Conservation (phyloP, 805 yeast genomes). For the Lachancea meyersii region DNA sequence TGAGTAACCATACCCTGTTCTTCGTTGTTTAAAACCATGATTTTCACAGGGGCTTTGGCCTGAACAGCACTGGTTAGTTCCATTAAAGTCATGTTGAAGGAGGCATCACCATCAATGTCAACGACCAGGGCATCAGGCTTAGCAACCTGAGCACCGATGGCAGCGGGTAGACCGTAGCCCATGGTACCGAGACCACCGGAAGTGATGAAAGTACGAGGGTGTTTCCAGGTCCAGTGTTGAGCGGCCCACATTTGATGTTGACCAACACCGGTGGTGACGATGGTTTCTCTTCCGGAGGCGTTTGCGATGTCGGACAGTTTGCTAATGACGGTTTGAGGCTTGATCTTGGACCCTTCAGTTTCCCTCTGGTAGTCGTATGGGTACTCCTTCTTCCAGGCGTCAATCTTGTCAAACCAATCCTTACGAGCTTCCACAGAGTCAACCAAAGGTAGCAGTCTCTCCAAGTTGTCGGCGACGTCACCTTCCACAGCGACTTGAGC, state of each 20-base stretch:
- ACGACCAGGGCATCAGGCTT: constrained; percentile 91
- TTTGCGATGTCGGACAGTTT: constrained; percentile 70
- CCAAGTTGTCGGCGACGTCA: constrained; percentile 78
- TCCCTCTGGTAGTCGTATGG: constrained; percentile 81
- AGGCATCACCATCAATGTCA: constrained; percentile 98
- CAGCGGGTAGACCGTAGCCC: constrained; percentile 97
- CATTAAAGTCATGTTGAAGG: constrained; percentile 95
- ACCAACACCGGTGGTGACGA: constrained; percentile 97
- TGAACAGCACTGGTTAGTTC: constrained; percentile 94
- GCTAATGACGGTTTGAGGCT: constrained; percentile 86
- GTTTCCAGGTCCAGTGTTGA: constrained; percentile 90
- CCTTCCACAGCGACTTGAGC: constrained; percentile 97
- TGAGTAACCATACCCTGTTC: constrained; percentile 99
- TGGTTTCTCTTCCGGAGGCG: constrained; percentile 55
- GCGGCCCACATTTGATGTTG: constrained; percentile 99
- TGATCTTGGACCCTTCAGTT: constrained; percentile 71
- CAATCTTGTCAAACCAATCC: constrained; percentile 71
- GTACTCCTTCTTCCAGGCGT: constrained; percentile 77
- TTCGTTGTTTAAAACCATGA: constrained; percentile 86
- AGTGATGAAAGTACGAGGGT: constrained; percentile 91
- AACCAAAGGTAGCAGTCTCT: constrained; percentile 64
- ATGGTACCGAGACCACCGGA: constrained; percentile 98
- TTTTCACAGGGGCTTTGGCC: constrained; percentile 85
- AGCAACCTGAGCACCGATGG: constrained; percentile 97
- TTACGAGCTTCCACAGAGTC: constrained; percentile 58